These are phyloP conservation scores for Tothia fuscella DNA, from an alignment of 2,329 filamentous ascomycete species.

Conservation along the genomic window DNA sequence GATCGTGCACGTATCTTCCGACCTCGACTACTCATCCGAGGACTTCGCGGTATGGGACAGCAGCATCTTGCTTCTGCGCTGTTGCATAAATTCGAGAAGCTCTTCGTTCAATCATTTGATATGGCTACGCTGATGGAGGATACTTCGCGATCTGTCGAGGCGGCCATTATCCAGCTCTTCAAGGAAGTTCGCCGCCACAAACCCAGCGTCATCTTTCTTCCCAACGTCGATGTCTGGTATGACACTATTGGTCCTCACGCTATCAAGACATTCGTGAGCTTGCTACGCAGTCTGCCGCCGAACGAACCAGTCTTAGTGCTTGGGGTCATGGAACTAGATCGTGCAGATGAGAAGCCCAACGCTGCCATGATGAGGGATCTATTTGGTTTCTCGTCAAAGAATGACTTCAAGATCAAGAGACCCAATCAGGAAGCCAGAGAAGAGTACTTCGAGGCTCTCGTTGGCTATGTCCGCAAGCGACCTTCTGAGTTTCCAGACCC, in stretches of 20 bases:
- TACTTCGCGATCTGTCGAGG: slow-evolving; percentile 53
- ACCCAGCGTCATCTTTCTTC: slow-evolving; percentile 90
- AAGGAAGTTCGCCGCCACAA: slow-evolving; percentile 89
- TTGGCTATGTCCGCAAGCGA: slow-evolving; percentile 64
- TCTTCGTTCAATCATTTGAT: slow-evolving; percentile 92
- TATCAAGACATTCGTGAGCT: slow-evolving; percentile 69
- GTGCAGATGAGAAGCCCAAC: slow-evolving; percentile 45
- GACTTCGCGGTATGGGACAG: slow-evolving; percentile 85
- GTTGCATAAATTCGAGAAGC: slow-evolving; percentile 80
- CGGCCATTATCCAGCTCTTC: slow-evolving; percentile 81
- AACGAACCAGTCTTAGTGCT: slow-evolving; percentile 83
- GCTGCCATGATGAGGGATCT: slow-evolving; percentile 57
- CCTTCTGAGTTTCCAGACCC: slow-evolving; percentile 82
- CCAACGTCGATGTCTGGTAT: slow-evolving; percentile 83
- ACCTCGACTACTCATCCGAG: slow-evolving; percentile 72
- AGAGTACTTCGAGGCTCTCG: slow-evolving; percentile 67
- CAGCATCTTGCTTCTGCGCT: slow-evolving; percentile 76
- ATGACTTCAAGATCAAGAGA: slow-evolving; percentile 56
- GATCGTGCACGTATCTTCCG: slow-evolving; percentile 80
- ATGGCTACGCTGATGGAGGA: slow-evolving; percentile 78
- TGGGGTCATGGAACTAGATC: slow-evolving; percentile 64
- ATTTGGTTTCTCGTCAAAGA: slow-evolving; percentile 76
- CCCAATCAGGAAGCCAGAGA: slow-evolving; percentile 57
- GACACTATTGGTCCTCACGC: slow-evolving; percentile 50
- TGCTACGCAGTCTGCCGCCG: slow-evolving; percentile 72